Percentiles rank a stretch among this genome's conserved stretches.
These are phyloP conservation scores for Trichoderma gamsii DNA, from an alignment of 495 filamentous ascomycete genomes.

Conservation along the genomic window DNA sequence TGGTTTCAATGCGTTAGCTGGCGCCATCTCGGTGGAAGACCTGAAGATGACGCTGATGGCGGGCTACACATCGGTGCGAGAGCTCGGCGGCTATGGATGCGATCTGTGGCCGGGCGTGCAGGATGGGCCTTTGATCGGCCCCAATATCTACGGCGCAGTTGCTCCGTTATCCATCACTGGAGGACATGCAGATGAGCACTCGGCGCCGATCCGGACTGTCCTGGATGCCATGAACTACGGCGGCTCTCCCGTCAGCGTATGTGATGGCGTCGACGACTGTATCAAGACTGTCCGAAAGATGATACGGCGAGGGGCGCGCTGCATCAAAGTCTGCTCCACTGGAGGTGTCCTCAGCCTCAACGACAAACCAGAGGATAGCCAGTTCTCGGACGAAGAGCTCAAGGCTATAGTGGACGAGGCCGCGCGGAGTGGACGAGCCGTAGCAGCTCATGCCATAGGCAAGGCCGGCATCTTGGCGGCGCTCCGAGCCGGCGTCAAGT, in stretches of 20 bases:
- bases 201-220: slow-evolving; percentile 14
- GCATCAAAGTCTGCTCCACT: slow-evolving; percentile 37
- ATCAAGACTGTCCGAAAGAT: slow-evolving; percentile 30
- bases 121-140: slow-evolving; percentile 31
- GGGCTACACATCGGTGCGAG: slow-evolving; percentile 36
- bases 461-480: slow-evolving; percentile 35
- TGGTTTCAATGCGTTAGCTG: slow-evolving; percentile 21
- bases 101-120: slow-evolving; percentile 28
- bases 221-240: slow-evolving; percentile 6
- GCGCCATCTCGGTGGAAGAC: slow-evolving; percentile 28
- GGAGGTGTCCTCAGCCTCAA: slow-evolving; percentile 30
- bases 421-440: slow-evolving; percentile 23
- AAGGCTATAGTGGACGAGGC: slow-evolving; percentile 37
- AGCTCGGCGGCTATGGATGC: slow-evolving; percentile 30
- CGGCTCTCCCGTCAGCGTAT: slow-evolving; percentile 18
- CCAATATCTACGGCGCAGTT: slow-evolving; percentile 32
- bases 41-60: slow-evolving; percentile 28
- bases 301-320: slow-evolving; percentile 32
- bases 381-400: slow-evolving; percentile 34
- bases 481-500: slow-evolving; percentile 30
- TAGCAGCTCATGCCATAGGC: slow-evolving; percentile 35
- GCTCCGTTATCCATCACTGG: slow-evolving; percentile 20
- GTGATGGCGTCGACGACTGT: slow-evolving; percentile 33
- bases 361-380: slow-evolving; percentile 30
- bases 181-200: slow-evolving; percentile 18